Percentiles rank a stretch among this genome's conserved stretches.
phyloP scores from a whole-genome alignment of 176 grass and related monocot species.

The Oryza meyeriana region DNA sequence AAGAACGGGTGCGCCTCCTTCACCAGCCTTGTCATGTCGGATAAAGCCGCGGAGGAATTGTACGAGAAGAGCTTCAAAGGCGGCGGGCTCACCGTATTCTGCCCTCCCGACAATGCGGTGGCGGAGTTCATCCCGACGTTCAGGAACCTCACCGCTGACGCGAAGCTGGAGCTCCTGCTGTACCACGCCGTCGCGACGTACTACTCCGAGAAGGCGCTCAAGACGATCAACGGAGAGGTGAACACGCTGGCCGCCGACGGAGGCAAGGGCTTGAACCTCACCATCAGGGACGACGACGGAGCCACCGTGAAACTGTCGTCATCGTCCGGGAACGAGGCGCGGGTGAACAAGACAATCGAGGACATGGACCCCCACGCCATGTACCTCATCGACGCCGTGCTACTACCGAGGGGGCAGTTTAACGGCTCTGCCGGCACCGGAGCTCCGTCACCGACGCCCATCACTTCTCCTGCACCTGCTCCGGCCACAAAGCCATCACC shows the following conservation, averaged over 20 bases:
- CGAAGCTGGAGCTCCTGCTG: conserved; percentile 34
- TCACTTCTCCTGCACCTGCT: background rate
- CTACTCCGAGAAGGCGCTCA: conserved; percentile 49
- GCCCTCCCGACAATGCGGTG: conserved; percentile 46
- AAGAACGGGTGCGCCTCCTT: too few species aligned
- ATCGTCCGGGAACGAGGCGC: background rate
- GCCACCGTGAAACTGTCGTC: conserved; percentile 17
- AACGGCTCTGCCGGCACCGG: background rate
- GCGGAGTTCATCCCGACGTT: conserved; percentile 43
- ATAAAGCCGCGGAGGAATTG: background rate
- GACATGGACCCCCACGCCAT: conserved; percentile 17
- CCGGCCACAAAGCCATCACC: background rate
- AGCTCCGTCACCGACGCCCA: background rate
- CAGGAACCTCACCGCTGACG: conserved; percentile 42
- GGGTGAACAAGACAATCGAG: conserved; percentile 5
- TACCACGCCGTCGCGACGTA: conserved; percentile 58
- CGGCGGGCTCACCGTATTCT: conserved; percentile 56
- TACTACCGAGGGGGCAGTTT: conserved; percentile 22
- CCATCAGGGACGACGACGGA: background rate
- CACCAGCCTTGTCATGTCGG: too few species aligned
- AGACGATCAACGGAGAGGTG: conserved; percentile 39
- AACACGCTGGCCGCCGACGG: conserved; percentile 44
- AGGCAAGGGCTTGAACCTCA: conserved; percentile 28
- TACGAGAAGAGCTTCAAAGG: conserved; percentile 17
- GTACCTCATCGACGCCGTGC: conserved; percentile 43